Evolutionary conservation across 2,329 filamentous ascomycete genomes (phyloP).

Genomic region (Neofusicoccum cordaticola): DNA sequence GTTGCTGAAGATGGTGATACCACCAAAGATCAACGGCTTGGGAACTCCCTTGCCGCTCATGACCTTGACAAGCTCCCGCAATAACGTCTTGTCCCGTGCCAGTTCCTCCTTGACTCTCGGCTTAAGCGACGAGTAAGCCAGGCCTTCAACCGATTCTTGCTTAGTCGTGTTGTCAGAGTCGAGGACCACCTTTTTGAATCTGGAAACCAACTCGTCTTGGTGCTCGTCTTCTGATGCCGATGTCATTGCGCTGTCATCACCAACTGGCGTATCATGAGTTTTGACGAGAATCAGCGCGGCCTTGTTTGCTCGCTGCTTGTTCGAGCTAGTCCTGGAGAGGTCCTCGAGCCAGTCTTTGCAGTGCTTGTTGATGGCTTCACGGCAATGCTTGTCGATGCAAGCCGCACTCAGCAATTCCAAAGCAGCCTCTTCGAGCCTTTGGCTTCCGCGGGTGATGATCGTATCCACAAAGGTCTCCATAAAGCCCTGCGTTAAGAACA

Average conservation of each 20-base stretch:
- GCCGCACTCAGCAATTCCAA: constrained; percentile 89
- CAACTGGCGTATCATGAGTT: constrained; percentile 42
- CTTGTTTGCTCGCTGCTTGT: constrained; percentile 52
- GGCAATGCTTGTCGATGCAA: constrained; percentile 78
- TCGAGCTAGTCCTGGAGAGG: constrained; percentile 70
- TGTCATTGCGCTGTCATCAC: constrained; percentile 15
- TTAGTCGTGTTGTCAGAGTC: constrained; percentile 56
- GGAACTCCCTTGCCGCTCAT: constrained; percentile 44
- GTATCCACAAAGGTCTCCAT: constrained; percentile 71
- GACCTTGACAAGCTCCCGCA: constrained; percentile 66
- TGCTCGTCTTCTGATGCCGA: constrained; percentile 21
- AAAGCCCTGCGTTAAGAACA: constrained; percentile 90
- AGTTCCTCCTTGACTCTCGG: constrained; percentile 81
- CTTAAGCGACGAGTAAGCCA: constrained; percentile 88
- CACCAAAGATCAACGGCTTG: constrained; percentile 73
- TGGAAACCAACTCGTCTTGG: constrained; percentile 50
- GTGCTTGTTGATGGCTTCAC: constrained; percentile 79
- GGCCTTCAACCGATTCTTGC: constrained; percentile 78
- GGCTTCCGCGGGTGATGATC: constrained; percentile 77
- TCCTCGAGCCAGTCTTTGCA: constrained; percentile 86
- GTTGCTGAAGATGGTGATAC: constrained; percentile 80
- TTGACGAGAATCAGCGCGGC: constrained; percentile 57
- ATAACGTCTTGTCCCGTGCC: constrained; percentile 63
- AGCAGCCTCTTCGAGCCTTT: constrained; percentile 80
- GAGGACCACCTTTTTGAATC: constrained; percentile 64